Evolutionary conservation across 257 asterid species (phyloP).

Genomic region (Solanum virginianum): DNA sequence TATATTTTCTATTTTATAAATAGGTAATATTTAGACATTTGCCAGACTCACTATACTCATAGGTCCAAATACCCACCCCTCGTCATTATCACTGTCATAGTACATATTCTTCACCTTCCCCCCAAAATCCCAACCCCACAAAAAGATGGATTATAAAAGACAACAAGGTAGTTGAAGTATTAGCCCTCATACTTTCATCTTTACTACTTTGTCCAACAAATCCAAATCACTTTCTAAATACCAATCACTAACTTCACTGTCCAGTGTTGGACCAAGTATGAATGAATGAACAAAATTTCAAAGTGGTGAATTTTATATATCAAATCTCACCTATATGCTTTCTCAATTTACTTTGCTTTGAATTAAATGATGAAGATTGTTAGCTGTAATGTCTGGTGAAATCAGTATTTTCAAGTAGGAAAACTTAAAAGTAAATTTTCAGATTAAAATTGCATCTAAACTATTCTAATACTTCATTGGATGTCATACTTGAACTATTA

Average conservation of each 20-base stretch:
- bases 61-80: not conserved
- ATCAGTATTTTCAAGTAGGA: not conserved
- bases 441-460: too few species aligned
- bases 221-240: not conserved
- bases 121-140: not conserved
- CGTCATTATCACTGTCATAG: not conserved
- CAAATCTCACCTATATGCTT: not conserved
- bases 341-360: not conserved
- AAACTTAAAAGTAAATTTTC: not conserved
- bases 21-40: not conserved
- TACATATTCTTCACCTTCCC: not conserved
- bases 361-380: not conserved
- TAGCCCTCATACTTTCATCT: not conserved
- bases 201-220: not conserved
- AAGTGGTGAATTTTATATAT: not conserved
- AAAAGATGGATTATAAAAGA: not conserved
- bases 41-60: not conserved
- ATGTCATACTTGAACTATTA: too few species aligned
- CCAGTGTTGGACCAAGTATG: not conserved
- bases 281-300: not conserved
- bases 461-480: too few species aligned
- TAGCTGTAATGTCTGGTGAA: not conserved
- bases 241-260: not conserved
- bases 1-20: not conserved
- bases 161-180: not conserved